A percentile compares a stretch with the other conserved stretches of the same genome.
Evolutionary conservation across 306 rosid genomes (phyloP).

Genomic region (Luffa aegyptiaca): DNA sequence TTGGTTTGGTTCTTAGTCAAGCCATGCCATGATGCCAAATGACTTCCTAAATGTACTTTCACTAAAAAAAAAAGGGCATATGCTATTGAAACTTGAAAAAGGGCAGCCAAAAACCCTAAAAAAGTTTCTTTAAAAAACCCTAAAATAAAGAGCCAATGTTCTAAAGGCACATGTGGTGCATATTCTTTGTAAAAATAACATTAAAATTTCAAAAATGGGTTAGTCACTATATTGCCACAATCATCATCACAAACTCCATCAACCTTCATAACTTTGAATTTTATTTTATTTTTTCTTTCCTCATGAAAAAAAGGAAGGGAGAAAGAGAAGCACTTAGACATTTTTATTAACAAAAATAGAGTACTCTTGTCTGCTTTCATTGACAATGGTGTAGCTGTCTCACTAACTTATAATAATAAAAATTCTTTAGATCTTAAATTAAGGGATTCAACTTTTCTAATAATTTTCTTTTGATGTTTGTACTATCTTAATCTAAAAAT

Average conservation of each 20-base stretch:
- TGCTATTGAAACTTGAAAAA: background rate
- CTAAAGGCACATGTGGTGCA: background rate
- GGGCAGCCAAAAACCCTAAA: background rate
- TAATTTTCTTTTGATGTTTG: background rate
- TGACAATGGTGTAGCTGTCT: background rate
- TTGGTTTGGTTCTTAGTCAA: background rate
- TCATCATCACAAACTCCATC: background rate
- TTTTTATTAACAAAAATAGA: background rate
- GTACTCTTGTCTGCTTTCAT: background rate
- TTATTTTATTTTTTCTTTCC: too few relatives aligned
- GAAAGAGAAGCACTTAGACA: background rate
- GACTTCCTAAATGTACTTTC: constrained; percentile 6
- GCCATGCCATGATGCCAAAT: background rate
- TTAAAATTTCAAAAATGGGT: background rate
- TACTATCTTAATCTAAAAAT: background rate
- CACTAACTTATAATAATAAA: background rate
- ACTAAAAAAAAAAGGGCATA: background rate
- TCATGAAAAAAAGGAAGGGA: background rate
- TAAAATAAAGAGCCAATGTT: background rate
- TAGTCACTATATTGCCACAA: background rate
- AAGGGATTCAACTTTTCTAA: background rate
- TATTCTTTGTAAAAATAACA: background rate
- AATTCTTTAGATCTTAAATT: background rate
- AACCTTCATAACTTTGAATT: background rate
- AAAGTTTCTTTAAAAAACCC: background rate